Base-by-base conservation (phyloP, 2,329 filamentous ascomycete genomes). In the Plenodomus lindquistii region DNA sequence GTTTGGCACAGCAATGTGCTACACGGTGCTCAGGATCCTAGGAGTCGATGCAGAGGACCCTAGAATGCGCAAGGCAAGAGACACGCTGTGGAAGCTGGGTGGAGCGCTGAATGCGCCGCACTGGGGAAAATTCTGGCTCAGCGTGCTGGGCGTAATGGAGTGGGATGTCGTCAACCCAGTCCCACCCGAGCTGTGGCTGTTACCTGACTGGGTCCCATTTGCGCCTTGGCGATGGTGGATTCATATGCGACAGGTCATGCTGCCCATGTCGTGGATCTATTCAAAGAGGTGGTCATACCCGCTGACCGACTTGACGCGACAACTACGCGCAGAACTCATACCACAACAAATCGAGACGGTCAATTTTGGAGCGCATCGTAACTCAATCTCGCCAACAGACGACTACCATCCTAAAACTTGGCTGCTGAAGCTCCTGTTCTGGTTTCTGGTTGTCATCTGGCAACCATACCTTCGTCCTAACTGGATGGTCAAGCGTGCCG, bases 151-250 rank as follows among this genome's bases (percentile, higher is more conserved):
- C 15, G 82, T 97, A 3, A 85, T 85, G 67, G 78, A 87, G 21
- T 99, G 93, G 91, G 91, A 96, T 46, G 85, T 94, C 50, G 92
- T 97, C 60, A 99, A 97, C 63, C 94, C 94, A 0, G 85, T 94
- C 2, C 94, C 94, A 1, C 89, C 94, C 0, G 94, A 99, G 75
- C 72, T 97, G 37, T 99, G 94, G 94, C 79, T 96, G 35, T 76
- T 97, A 3, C 92, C 92, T 0, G 89, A 96, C 70, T 96, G 91
- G 91, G 81, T 91, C 2, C 92, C 92, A 1, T 81, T 96, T 65
- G 85, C 91, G 4, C 93, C 93, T 0, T 96, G 91, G 91, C 80
- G 91, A 58, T 97, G 93, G 92, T 97, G 92, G 93, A 89, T 97
- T 63, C 94, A 99, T 64, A 97, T 97, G 73, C 90, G 94, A n/a